phyloP scores from a whole-genome alignment of 2,329 filamentous ascomycete species.

The Cryphonectria radicalis region DNA sequence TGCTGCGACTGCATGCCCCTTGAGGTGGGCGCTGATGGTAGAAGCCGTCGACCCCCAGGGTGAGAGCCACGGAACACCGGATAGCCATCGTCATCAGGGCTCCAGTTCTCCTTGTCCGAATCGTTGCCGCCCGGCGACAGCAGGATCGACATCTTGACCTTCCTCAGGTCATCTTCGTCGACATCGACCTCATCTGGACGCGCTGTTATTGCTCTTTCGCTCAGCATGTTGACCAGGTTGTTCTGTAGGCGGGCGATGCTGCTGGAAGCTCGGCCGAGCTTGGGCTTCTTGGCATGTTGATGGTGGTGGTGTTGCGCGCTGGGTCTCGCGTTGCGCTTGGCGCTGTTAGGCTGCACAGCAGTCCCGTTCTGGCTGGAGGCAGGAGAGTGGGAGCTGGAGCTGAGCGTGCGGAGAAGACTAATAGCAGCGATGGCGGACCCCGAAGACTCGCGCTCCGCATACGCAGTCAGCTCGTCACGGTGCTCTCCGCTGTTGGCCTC shows the following conservation, averaged over 20 bases:
- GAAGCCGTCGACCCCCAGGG: constrained; percentile 39
- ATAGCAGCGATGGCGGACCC: constrained; percentile 83
- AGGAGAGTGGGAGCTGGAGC: constrained; percentile 53
- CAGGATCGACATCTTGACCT: constrained; percentile 49
- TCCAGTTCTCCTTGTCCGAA: constrained; percentile 96
- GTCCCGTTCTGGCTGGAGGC: constrained; percentile 30
- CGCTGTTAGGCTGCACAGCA: constrained; percentile 58
- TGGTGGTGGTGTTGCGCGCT: constrained; percentile 37
- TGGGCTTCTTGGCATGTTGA: constrained; percentile 62
- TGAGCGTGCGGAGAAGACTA: constrained; percentile 75
- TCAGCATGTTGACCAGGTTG: constrained; percentile 34
- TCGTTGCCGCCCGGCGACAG: constrained; percentile 62
- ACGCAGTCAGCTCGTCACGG: constrained; percentile 75
- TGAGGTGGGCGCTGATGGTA: constrained; percentile 39
- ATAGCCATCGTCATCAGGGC: constrained; percentile 55
- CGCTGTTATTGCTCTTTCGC: constrained; percentile 43
- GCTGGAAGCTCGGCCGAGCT: constrained; percentile 63
- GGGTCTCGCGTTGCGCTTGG: constrained; percentile 64
- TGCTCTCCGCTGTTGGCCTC: constrained; percentile 76
- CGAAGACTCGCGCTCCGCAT: constrained; percentile 76
- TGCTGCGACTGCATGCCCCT: constrained; percentile 33
- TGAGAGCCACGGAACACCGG: constrained; percentile 35
- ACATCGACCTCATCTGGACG: constrained; percentile 38
- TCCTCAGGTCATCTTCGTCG: constrained; percentile 43
- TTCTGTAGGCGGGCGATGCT: constrained; percentile 66